A percentile compares a stretch with the other conserved stretches of the same genome.
Evolutionary conservation across 2,329 filamentous ascomycete species (phyloP).

Genomic region (Paecilomyces sp.): DNA sequence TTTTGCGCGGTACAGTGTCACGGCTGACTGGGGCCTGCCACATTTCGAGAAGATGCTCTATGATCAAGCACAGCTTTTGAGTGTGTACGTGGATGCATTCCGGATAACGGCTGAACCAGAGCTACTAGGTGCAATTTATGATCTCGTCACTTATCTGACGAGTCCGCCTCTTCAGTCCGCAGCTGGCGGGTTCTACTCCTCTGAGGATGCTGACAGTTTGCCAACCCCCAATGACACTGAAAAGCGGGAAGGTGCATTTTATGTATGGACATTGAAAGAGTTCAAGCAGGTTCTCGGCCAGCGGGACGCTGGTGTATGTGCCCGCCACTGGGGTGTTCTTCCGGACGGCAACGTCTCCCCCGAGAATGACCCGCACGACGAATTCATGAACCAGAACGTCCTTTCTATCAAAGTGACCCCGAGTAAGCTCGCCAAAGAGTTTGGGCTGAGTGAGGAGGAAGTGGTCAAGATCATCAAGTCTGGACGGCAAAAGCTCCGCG

Average conservation of each 20-base stretch:
- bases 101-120: slow-evolving; percentile 60
- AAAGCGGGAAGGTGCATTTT: slow-evolving; percentile 86
- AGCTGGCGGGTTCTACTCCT: slow-evolving; percentile 73
- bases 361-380: slow-evolving; percentile 80
- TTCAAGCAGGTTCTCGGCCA: slow-evolving; percentile 68
- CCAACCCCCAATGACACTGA: slow-evolving; percentile 67
- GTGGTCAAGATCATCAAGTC: slow-evolving; percentile 60
- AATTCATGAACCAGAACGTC: slow-evolving; percentile 92
- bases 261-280: slow-evolving; percentile 87
- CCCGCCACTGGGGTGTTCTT: slow-evolving; percentile 76
- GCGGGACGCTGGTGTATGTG: slow-evolving; percentile 64
- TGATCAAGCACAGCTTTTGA: slow-evolving; percentile 80
- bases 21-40: slow-evolving; percentile 83
- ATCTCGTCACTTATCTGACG: slow-evolving; percentile 81
- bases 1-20: slow-evolving; percentile 81
- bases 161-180: slow-evolving; percentile 59
- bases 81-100: slow-evolving; percentile 82
- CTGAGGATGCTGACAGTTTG: slow-evolving; percentile 83
- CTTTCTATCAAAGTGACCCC: slow-evolving; percentile 63
- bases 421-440: slow-evolving; percentile 64
- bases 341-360: slow-evolving; percentile 79
- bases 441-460: slow-evolving; percentile 63
- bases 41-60: slow-evolving; percentile 98
- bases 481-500: slow-evolving; percentile 61
- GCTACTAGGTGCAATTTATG: slow-evolving; percentile 69